Conservation (phyloP, 495 filamentous ascomycete species). For the Lophium mytilinum region DNA sequence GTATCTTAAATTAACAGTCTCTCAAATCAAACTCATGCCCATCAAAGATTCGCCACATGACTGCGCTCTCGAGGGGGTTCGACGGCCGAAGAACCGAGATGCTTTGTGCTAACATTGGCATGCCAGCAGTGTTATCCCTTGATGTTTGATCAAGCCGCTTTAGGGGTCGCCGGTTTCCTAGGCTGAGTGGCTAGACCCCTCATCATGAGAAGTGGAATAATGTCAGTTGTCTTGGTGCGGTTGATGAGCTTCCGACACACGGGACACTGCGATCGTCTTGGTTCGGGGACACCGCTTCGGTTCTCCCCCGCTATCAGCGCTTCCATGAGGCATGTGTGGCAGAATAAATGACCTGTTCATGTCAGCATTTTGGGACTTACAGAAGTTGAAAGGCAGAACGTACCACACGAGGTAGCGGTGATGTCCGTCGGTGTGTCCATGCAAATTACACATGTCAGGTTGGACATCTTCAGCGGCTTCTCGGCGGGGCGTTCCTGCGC, state of each 20-base stretch:
- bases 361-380: not conserved
- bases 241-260: constrained; percentile 31
- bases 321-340: constrained; percentile 69
- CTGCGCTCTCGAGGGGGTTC: too few relatives aligned
- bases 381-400: constrained; percentile 29
- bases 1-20: too few relatives aligned
- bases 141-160: not conserved
- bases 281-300: constrained; percentile 17
- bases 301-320: constrained; percentile 57
- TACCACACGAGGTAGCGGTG: constrained; percentile 79
- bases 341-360: constrained; percentile 70
- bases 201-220: constrained; percentile 31
- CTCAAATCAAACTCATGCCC: too few relatives aligned
- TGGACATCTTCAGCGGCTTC: constrained; percentile 45
- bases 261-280: constrained; percentile 30
- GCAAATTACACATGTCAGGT: constrained; percentile 73
- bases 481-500: constrained; percentile 46
- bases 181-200: constrained; percentile 26
- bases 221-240: constrained; percentile 21
- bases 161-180: constrained; percentile 6
- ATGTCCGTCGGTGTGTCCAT: constrained; percentile 68
- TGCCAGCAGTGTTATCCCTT: not conserved
- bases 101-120: not conserved
- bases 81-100: too few relatives aligned
- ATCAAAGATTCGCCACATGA: too few relatives aligned